A percentile compares a stretch with the other conserved stretches of the same genome.
These are phyloP conservation scores for Vitis amurensis DNA, from an alignment of 164 flowering plant species.

Conservation along the genomic window DNA sequence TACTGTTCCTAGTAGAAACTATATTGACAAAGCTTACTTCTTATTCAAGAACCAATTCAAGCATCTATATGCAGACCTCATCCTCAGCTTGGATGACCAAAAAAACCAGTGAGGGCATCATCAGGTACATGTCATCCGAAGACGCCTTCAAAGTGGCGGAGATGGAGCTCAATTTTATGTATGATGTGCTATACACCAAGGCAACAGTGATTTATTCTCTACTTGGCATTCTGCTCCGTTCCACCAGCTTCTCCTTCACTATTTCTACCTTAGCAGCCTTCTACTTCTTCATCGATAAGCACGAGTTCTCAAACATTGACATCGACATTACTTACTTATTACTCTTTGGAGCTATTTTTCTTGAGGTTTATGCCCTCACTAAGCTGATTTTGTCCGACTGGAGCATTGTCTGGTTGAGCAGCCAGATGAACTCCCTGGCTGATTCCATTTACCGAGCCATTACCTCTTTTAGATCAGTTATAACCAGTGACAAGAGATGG, in stretches of 20 bases:
- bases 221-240: background rate
- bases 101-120: background rate
- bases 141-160: conserved; percentile 11
- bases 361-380: too few relatives aligned
- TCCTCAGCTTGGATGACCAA: background rate
- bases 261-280: conserved; percentile 1
- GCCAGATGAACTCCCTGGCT: too few relatives aligned
- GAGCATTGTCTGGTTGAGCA: too few relatives aligned
- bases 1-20: background rate
- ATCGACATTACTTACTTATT: background rate
- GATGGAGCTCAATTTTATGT: conserved; percentile 20
- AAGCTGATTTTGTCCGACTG: background rate
- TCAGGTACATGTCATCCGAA: background rate
- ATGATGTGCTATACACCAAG: conserved; percentile 26
- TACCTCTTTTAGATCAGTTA: background rate
- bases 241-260: conserved; percentile 2
- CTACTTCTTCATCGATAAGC: background rate
- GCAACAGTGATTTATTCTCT: background rate
- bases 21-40: conserved; percentile 5
- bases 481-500: too few relatives aligned
- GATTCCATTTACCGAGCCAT: background rate
- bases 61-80: conserved; percentile 1
- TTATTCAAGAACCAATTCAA: conserved; percentile 2
- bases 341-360: background rate
- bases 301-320: background rate